Base-by-base conservation (phyloP, 1,139 yeast species). In the Diutina scorzettiae region DNA sequence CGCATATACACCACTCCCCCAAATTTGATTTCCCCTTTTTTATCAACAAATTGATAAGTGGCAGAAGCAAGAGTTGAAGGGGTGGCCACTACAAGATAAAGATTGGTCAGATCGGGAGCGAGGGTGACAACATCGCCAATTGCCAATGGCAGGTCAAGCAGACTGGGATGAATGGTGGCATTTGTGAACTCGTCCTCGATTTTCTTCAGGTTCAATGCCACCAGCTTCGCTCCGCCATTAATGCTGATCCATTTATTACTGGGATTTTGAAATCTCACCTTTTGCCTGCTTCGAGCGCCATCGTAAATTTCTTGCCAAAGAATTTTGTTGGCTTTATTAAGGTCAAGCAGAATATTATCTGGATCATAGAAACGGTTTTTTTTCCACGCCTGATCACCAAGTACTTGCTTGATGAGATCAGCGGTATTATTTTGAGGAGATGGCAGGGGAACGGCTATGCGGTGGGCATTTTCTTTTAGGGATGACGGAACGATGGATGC, bases 21-120 rank as follows among this genome's bases (percentile, higher is more conserved):
- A 58, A 70, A 77, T 1, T 63, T 52, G 5, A 81, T 58, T 40
- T 68, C 74, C 4, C 93, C 91, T 45, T 69, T 70, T 34, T 69
- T 64, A 45, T 72, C 71, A 41, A 78, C 61, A 46, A 76, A 68
- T 0, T 82, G 71, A 49, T 73, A 81, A 29, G 56, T 50, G 11
- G 50, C 48, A 0, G 62, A 54, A 4, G 51, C 53, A 8, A 67
- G 49, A 5, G 50, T 46, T 14, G 49, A 48, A 1, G 73, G 73
- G 30, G 56, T 48, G 2, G 53, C 57, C 8, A 59, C 67, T 2
- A 69, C 59, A 11, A 69, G 49, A 42, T 56, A 63, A 33, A 66
- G 53, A 28, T 56, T 53, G 6, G 60, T 52, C 42, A 57, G 56
- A n/a, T 63, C 66, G 8, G 57, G 56, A 18, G 50, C 45, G 7